A percentile compares a stretch with the other conserved stretches of the same genome.
These are phyloP conservation scores for Sclerotinia subarctica DNA, from an alignment of 2,329 filamentous ascomycete genomes.

Conservation along the genomic window DNA sequence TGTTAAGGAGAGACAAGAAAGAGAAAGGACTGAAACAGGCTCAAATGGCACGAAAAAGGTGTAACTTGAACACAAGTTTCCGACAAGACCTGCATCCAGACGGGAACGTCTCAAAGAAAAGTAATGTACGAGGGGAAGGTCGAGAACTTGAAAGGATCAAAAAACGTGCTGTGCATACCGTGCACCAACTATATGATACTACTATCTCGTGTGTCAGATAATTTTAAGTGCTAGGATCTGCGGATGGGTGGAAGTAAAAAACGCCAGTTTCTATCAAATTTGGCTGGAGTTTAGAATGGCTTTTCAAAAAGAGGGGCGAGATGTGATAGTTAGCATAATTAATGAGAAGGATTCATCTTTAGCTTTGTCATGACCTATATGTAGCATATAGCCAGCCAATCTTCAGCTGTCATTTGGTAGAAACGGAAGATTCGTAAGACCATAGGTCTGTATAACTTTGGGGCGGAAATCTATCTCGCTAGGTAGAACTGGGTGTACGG, in stretches of 20 bases:
- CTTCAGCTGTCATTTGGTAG: not conserved
- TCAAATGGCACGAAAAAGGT: slow-evolving; percentile 9
- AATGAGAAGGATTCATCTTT: slow-evolving; percentile 17
- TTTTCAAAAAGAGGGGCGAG: slow-evolving; percentile 16
- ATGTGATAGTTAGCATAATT: slow-evolving; percentile 9
- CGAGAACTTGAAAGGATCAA: slow-evolving; percentile 20
- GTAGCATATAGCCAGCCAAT: slow-evolving; percentile 14
- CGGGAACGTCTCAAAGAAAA: not conserved
- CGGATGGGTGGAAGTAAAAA: slow-evolving; percentile 13
- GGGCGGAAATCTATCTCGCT: slow-evolving; percentile 10
- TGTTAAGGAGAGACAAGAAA: slow-evolving; percentile 5
- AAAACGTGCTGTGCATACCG: slow-evolving; percentile 10
- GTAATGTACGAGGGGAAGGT: slow-evolving; percentile 15
- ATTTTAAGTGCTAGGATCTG: slow-evolving; percentile 17
- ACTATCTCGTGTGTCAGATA: slow-evolving; percentile 16
- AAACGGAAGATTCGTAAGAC: not conserved
- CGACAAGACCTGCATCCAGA: slow-evolving; percentile 12
- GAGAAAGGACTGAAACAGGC: slow-evolving; percentile 9
- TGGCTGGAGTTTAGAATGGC: slow-evolving; percentile 20
- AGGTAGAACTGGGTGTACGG: not conserved
- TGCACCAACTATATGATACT: slow-evolving; percentile 2
- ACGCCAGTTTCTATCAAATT: slow-evolving; percentile 8
- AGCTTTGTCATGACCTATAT: slow-evolving; percentile 20
- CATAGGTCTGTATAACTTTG: slow-evolving; percentile 8
- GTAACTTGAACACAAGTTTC: slow-evolving; percentile 14